These are phyloP conservation scores for Coemansia sp. DNA, from an alignment of 192 early-diverging fungal genomes.

Conservation along the genomic window DNA sequence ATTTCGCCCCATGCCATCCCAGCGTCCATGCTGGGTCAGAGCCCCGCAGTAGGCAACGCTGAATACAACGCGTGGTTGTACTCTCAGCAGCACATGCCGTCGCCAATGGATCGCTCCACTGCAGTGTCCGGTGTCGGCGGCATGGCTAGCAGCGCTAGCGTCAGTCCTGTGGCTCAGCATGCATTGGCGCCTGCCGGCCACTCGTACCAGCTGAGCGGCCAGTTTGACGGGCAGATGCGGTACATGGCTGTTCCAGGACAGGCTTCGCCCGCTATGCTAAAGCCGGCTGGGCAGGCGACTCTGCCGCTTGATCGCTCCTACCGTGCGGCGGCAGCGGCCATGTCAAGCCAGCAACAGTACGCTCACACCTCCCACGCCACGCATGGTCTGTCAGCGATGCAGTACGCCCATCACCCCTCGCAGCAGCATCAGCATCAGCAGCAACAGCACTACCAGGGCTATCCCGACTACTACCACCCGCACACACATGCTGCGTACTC, in stretches of 20 bases:
- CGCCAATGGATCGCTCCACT: constrained; percentile 27
- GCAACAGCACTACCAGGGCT: constrained; percentile 20
- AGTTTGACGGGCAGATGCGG: constrained; percentile 48
- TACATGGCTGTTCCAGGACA: constrained; percentile 52
- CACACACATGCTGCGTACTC: constrained; percentile 19
- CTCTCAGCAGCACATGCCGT: constrained; percentile 37
- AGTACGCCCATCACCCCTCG: constrained; percentile 15
- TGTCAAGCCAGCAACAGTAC: constrained; percentile 17
- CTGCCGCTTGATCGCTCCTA: constrained; percentile 30
- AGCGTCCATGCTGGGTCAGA: constrained; percentile 42
- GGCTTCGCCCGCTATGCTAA: constrained; percentile 24
- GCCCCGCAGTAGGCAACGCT: constrained; percentile 24
- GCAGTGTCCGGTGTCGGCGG: constrained; percentile 24
- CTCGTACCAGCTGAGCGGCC: constrained; percentile 27
- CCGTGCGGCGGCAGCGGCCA: constrained; percentile 14
- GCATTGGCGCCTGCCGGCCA: constrained; percentile 34
- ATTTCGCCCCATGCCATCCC: constrained; percentile 40
- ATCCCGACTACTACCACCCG: constrained; percentile 31
- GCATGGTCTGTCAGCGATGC: constrained; percentile 23
- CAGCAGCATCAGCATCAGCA: constrained; percentile 25
- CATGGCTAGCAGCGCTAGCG: constrained; percentile 34
- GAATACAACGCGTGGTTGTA: constrained; percentile 51
- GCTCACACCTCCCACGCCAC: constrained; percentile 11
- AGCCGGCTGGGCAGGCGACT: constrained; percentile 14
- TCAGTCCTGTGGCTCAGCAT: constrained; percentile 45